Percentiles rank a stretch among this genome's conserved stretches.
Evolutionary conservation across 148 eudicot genomes (phyloP).

Genomic region (Arbutus unedo): DNA sequence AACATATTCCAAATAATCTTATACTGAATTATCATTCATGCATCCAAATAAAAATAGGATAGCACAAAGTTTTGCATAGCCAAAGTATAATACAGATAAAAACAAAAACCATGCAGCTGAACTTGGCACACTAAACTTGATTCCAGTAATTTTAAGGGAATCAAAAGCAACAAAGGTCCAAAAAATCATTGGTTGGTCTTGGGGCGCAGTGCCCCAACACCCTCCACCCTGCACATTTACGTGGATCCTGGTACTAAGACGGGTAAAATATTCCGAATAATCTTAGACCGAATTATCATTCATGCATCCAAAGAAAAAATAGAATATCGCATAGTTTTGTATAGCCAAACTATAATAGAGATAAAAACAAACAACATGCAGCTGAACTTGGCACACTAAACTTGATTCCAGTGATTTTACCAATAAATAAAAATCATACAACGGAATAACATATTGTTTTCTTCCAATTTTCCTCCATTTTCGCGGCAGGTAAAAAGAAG

Average conservation of each 20-base stretch:
- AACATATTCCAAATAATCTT: neutral
- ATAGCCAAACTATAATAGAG: neutral
- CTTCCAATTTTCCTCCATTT: neutral
- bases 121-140: neutral
- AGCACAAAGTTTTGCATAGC: neutral
- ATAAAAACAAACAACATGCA: neutral
- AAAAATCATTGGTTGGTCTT: no score
- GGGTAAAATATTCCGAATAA: neutral
- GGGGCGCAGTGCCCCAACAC: no score
- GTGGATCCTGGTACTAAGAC: no score
- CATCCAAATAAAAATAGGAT: neutral
- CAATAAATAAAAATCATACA: neutral
- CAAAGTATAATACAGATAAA: neutral
- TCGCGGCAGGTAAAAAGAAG: neutral
- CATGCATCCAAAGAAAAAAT: neutral
- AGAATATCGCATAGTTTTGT: no score
- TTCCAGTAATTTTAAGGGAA: neutral
- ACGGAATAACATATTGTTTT: neutral
- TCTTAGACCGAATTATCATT: neutral
- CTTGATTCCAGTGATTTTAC: neutral
- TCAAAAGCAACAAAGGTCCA: neutral
- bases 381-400: neutral
- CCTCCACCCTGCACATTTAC: no score
- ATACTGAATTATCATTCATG: neutral
- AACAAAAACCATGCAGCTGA: neutral